phyloP scores from a whole-genome alignment of 352 stramenopile genomes.

The Phytophthora macrochlamydospora region DNA sequence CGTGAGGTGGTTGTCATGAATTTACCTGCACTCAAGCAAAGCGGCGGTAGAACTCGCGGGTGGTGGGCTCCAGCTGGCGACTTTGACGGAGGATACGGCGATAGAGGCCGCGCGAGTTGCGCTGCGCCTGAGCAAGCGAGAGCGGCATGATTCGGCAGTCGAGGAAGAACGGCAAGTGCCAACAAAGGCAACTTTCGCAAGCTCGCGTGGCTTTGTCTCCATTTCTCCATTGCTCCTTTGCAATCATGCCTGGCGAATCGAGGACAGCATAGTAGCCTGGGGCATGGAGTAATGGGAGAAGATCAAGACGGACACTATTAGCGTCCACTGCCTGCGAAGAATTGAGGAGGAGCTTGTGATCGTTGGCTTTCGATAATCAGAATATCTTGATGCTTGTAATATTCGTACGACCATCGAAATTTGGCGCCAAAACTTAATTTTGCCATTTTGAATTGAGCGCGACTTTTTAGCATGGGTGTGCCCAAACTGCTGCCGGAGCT shows the following conservation, averaged over 20 bases:
- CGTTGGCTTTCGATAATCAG: too few relatives aligned
- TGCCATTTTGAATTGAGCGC: slow-evolving; percentile 4
- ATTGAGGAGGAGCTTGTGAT: too few relatives aligned
- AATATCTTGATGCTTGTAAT: too few relatives aligned
- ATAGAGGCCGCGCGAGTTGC: slow-evolving; percentile 42
- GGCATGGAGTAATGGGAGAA: too few relatives aligned
- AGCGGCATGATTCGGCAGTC: slow-evolving; percentile 7
- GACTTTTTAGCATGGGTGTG: slow-evolving; percentile 64
- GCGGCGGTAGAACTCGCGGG: slow-evolving; percentile 48
- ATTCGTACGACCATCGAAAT: not conserved
- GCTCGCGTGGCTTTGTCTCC: too few relatives aligned
- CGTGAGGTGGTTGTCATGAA: too few relatives aligned
- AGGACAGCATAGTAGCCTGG: too few relatives aligned
- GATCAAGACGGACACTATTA: too few relatives aligned
- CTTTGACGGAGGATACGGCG: slow-evolving; percentile 50
- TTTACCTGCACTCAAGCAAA: slow-evolving; percentile 37
- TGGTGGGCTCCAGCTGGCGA: slow-evolving; percentile 43
- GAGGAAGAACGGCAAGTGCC: not conserved
- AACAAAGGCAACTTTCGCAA: too few relatives aligned
- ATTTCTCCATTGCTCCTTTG: too few relatives aligned
- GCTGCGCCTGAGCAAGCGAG: slow-evolving; percentile 17
- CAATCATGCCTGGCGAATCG: too few relatives aligned
- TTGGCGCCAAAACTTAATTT: slow-evolving; percentile 11
- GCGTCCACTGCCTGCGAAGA: too few relatives aligned
- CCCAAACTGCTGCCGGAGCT: slow-evolving; percentile 62